Evolutionary conservation across 352 stramenopile species (phyloP), one percentile per base, ranked within the genome.

Genomic region (Phytophthora vignae): DNA sequence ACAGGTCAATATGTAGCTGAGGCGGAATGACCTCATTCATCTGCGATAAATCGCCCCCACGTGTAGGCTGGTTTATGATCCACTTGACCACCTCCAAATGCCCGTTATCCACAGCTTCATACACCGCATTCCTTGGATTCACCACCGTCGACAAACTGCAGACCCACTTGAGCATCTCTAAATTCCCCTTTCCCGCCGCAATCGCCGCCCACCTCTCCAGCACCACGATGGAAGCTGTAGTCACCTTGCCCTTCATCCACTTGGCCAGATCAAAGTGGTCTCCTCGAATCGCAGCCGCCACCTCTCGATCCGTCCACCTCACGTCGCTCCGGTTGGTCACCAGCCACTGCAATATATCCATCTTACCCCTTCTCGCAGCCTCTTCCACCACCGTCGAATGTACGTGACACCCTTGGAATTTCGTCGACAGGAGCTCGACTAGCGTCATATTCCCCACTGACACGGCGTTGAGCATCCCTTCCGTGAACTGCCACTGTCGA

Each of bases 401-500:
- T 5, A 73, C 19, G 53, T 14, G 60, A 36, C 52, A 73, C 2
- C 44, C 59, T 3, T 21, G 38, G 15, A 69, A 73, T 40, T 19
- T 42, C 17, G 21, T 56, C 12, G 42, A 64, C 2, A 73, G 15
- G 5, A 73, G 27, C 25, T 69, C 1, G 5, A 69, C 46, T 33
- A 73, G 15, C 12, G 55, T 31, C 11, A 69, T 33, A 60, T 73
- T 69, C 25, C 53, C 31, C 1, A 21, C 12, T 15, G 21, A 17
- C 10, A 64, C 33, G 2, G 59, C 53, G 5, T 29, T 49, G 1
- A 57, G 17, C 44, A 73, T 55, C 9, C 59, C 52, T 55, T 59
- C 4, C 12, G 52, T 33, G 25, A 73, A 73, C 29, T 73, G 66
- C 58, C 52, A 73, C n/a, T 69, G 59, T 21, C 67, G 67, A 14